Evolutionary conservation across 2,329 filamentous ascomycete species (phyloP).

Genomic region (Trichoderma sp.): DNA sequence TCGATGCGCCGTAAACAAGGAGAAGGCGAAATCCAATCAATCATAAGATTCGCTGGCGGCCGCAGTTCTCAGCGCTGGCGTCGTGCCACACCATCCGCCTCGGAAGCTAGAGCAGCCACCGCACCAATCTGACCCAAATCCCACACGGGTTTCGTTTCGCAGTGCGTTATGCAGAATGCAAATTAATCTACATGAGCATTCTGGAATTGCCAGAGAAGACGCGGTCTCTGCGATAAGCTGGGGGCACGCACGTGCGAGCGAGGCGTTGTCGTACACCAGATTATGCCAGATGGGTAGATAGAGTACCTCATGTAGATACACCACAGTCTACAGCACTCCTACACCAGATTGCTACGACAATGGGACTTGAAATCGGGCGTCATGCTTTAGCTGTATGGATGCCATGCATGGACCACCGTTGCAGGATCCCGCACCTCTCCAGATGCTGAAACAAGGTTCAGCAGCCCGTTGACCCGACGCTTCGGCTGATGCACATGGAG

Average conservation of each 20-base stretch:
- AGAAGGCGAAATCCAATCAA: neutral
- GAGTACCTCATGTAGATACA: neutral
- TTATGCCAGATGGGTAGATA: neutral
- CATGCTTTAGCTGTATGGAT: neutral
- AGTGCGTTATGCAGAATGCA: neutral
- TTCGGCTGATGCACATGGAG: constrained; percentile 18
- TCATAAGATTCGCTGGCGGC: constrained; percentile 10
- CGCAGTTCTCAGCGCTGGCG: constrained; percentile 17
- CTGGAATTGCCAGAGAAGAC: neutral
- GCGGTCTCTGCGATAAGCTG: neutral
- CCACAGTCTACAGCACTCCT: no score
- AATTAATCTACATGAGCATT: neutral
- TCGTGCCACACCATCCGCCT: constrained; percentile 10
- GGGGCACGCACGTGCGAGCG: neutral
- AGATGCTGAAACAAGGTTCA: constrained; percentile 24
- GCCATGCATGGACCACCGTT: neutral
- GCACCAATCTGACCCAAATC: neutral
- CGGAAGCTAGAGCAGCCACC: neutral
- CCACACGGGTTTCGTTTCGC: neutral
- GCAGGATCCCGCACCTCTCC: constrained; percentile 11
- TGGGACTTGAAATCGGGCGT: neutral
- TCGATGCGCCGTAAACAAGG: neutral
- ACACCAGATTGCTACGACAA: neutral
- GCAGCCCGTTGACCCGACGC: constrained; percentile 13
- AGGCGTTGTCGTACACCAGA: neutral